These are phyloP conservation scores for Colletotrichum coccodes DNA, from an alignment of 2,329 filamentous ascomycete genomes.

Conservation along the genomic window DNA sequence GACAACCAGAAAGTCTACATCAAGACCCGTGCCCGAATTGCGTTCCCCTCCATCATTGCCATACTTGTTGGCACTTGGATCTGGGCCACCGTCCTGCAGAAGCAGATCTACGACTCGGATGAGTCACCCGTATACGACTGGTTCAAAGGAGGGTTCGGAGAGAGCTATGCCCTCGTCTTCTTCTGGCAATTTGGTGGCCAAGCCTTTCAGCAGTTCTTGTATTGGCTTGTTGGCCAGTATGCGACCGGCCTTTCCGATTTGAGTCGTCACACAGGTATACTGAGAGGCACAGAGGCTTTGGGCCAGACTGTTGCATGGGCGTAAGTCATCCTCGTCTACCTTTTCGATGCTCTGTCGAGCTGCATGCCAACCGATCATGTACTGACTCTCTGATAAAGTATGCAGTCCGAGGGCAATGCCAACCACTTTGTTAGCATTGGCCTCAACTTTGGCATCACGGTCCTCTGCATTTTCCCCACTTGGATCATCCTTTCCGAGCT, in stretches of 20 bases:
- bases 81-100: conserved; percentile 13
- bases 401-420: conserved; percentile 22
- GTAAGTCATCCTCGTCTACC: neutral
- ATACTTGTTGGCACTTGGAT: conserved; percentile 11
- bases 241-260: conserved; percentile 17
- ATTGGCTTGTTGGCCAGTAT: conserved; percentile 21
- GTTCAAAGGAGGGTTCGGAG: conserved; percentile 6
- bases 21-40: conserved; percentile 12
- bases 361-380: neutral
- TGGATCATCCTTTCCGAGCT: conserved; percentile 14
- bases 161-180: conserved; percentile 15
- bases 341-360: neutral
- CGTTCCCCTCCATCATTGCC: conserved; percentile 6
- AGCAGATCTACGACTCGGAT: conserved; percentile 9
- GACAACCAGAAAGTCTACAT: conserved; percentile 14
- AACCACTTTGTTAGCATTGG: conserved; percentile 21
- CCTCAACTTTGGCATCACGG: conserved; percentile 16
- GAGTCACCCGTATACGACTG: conserved; percentile 11
- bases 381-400: neutral
- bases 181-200: conserved; percentile 23
- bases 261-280: conserved; percentile 13
- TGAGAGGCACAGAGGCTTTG: conserved; percentile 13
- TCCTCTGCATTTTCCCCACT: conserved; percentile 2
- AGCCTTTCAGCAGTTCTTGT: conserved; percentile 18
- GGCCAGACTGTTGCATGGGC: conserved; percentile 18